These are phyloP conservation scores for Penicillium longicatenatum DNA, from an alignment of 495 filamentous ascomycete genomes.

Conservation along the genomic window DNA sequence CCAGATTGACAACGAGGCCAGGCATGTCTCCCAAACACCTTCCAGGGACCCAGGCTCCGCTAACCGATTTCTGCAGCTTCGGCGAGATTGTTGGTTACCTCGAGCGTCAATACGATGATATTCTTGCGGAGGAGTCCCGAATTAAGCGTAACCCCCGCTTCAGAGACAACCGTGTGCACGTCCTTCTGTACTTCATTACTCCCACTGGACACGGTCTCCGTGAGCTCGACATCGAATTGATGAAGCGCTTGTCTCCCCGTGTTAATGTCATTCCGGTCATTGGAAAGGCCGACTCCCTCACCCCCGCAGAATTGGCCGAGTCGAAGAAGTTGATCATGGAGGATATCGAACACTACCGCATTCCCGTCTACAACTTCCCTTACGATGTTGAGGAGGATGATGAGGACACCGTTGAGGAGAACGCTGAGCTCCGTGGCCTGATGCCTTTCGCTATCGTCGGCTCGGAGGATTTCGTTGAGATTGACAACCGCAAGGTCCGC, in stretches of 20 bases:
- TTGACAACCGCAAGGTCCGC: slow-evolving; percentile 86
- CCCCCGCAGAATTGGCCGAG: slow-evolving; percentile 93
- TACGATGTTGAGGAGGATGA: slow-evolving; percentile 99
- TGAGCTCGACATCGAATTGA: slow-evolving; percentile 97
- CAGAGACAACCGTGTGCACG: slow-evolving; percentile 97
- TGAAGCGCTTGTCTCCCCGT: slow-evolving; percentile 97
- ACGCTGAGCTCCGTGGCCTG: slow-evolving; percentile 90
- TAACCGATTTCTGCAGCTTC: slow-evolving; percentile 63
- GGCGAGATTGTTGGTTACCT: slow-evolving; percentile 96
- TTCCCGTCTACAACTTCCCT: slow-evolving; percentile 99
- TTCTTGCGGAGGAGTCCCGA: slow-evolving; percentile 97
- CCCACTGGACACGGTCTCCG: slow-evolving; percentile 97
- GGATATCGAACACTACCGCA: slow-evolving; percentile 99
- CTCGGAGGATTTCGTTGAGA: slow-evolving; percentile 92
- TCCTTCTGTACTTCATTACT: slow-evolving; percentile 98
- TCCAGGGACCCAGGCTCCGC: slow-evolving; percentile 5
- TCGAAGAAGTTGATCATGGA: slow-evolving; percentile 99
- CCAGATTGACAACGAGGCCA: slow-evolving; percentile 98
- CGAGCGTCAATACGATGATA: slow-evolving; percentile 98
- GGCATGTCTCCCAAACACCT: slow-evolving; percentile 54
- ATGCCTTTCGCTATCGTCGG: slow-evolving; percentile 99
- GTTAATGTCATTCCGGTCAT: slow-evolving; percentile 99
- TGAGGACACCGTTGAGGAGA: slow-evolving; percentile 98
- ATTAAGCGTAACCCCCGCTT: slow-evolving; percentile 99
- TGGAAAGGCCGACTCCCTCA: slow-evolving; percentile 96